phyloP scores from a whole-genome alignment of 2,329 filamentous ascomycete genomes.

The Chaetomiaceae sp. region DNA sequence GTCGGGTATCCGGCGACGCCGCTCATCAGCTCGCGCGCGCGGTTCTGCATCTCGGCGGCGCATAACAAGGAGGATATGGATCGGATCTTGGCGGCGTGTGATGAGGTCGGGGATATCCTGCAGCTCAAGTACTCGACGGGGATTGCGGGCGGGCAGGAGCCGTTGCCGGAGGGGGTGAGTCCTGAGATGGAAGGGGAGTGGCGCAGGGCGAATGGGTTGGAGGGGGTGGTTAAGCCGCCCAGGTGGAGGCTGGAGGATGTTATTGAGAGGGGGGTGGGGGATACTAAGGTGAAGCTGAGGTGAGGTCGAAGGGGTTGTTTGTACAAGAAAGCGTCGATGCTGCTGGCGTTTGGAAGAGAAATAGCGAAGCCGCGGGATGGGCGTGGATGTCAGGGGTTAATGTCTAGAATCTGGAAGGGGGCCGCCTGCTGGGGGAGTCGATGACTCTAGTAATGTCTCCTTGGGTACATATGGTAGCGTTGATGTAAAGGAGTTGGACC shows the following conservation, averaged over 20 bases:
- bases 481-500: not conserved
- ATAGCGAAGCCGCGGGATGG: too few species aligned
- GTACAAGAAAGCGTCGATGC: too few species aligned
- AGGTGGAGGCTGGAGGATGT: slow-evolving; percentile 85
- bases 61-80: slow-evolving; percentile 99
- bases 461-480: not conserved
- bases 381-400: slow-evolving; percentile 9
- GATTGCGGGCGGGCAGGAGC: slow-evolving; percentile 79
- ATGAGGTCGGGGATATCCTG: slow-evolving; percentile 85
- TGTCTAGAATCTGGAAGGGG: slow-evolving; percentile 11
- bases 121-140: slow-evolving; percentile 98
- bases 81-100: slow-evolving; percentile 79
- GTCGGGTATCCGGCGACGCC: slow-evolving; percentile 97
- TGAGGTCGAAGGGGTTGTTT: slow-evolving; percentile 5
- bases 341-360: too few species aligned
- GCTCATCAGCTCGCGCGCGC: slow-evolving; percentile 86
- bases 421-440: too few species aligned
- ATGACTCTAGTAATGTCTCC: slow-evolving; percentile 8
- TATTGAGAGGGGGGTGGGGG: slow-evolving; percentile 48
- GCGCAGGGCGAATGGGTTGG: slow-evolving; percentile 57
- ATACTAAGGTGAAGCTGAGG: slow-evolving; percentile 30
- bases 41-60: slow-evolving; percentile 91
- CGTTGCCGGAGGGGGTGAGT: slow-evolving; percentile 66
- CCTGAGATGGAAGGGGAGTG: slow-evolving; percentile 69
- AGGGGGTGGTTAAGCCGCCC: slow-evolving; percentile 71